Evolutionary conservation across 2,329 filamentous ascomycete genomes (phyloP).

Genomic region (Penicillium sp.): DNA sequence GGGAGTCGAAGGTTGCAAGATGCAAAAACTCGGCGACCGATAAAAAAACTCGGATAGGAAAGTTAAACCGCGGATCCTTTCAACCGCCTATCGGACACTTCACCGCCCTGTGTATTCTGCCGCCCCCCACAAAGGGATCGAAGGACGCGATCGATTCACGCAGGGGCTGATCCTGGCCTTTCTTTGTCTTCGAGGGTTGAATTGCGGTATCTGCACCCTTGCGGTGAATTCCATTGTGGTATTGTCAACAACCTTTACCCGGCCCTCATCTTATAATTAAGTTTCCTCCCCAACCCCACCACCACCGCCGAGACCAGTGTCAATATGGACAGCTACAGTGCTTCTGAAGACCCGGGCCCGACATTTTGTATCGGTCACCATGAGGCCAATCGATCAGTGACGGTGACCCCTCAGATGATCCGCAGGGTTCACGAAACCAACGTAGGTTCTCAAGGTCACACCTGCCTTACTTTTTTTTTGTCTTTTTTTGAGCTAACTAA

Average conservation of each 20-base stretch:
- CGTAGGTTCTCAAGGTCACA: slow-evolving; percentile 32
- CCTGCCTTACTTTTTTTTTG: neutral
- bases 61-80: slow-evolving; percentile 26
- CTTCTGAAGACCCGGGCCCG: slow-evolving; percentile 37
- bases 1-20: slow-evolving; percentile 11
- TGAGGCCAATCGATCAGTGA: slow-evolving; percentile 50
- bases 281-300: slow-evolving; percentile 1
- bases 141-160: slow-evolving; percentile 9
- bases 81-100: slow-evolving; percentile 20
- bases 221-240: neutral
- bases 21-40: slow-evolving; percentile 15
- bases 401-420: slow-evolving; percentile 50
- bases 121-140: slow-evolving; percentile 30
- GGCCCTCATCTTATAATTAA: neutral
- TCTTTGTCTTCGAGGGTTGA: neutral
- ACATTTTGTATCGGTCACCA: slow-evolving; percentile 60
- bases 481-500: neutral
- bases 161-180: slow-evolving; percentile 1
- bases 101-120: slow-evolving; percentile 29
- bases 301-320: slow-evolving; percentile 5
- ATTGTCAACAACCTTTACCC: neutral
- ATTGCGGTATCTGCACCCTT: neutral
- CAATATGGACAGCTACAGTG: slow-evolving; percentile 33
- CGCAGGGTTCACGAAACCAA: slow-evolving; percentile 55
- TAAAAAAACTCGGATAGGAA: slow-evolving; percentile 32